phyloP scores from a whole-genome alignment of 176 grass and related monocot genomes.

The Carex parvula region DNA sequence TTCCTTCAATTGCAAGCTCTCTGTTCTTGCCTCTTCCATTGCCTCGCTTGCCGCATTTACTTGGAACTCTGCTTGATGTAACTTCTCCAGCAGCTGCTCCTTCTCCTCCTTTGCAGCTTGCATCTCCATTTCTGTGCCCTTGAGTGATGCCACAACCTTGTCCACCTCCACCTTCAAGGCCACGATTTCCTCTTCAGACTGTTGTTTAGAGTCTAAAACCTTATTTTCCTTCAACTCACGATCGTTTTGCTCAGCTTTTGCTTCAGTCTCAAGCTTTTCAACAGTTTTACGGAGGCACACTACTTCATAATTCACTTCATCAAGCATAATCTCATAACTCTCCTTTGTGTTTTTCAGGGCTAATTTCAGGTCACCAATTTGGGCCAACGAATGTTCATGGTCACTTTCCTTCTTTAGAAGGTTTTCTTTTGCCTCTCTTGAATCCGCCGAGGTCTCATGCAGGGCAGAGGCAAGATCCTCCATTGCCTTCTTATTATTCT shows the following conservation, averaged over 20 bases:
- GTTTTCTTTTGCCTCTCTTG: conserved; percentile 59
- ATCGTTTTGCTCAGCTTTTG: conserved; percentile 49
- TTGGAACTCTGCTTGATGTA: conserved; percentile 37
- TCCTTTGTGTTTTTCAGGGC: conserved; percentile 64
- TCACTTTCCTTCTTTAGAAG: conserved; percentile 65
- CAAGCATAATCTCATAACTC: conserved; percentile 61
- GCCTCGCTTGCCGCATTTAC: conserved; percentile 36
- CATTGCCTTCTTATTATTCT: conserved; percentile 47
- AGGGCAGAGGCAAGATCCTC: conserved; percentile 63
- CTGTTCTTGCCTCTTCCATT: conserved; percentile 45
- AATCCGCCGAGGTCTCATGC: conserved; percentile 46
- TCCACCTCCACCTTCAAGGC: conserved; percentile 49
- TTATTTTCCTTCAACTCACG: conserved; percentile 59
- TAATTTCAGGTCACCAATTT: conserved; percentile 79
- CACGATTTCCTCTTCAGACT: conserved; percentile 71
- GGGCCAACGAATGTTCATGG: conserved; percentile 48
- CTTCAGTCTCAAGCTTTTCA: conserved; percentile 64
- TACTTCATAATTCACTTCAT: conserved; percentile 74
- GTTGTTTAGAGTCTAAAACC: conserved; percentile 50
- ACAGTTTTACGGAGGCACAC: conserved; percentile 48
- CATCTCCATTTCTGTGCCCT: conserved; percentile 42
- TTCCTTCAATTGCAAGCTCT: conserved; percentile 72
- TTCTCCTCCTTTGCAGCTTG: conserved; percentile 52
- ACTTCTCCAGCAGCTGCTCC: conserved; percentile 46
- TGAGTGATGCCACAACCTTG: conserved; percentile 38